Base-by-base conservation (phyloP, 2,329 filamentous ascomycete species). In the Fusarium papillatum region DNA sequence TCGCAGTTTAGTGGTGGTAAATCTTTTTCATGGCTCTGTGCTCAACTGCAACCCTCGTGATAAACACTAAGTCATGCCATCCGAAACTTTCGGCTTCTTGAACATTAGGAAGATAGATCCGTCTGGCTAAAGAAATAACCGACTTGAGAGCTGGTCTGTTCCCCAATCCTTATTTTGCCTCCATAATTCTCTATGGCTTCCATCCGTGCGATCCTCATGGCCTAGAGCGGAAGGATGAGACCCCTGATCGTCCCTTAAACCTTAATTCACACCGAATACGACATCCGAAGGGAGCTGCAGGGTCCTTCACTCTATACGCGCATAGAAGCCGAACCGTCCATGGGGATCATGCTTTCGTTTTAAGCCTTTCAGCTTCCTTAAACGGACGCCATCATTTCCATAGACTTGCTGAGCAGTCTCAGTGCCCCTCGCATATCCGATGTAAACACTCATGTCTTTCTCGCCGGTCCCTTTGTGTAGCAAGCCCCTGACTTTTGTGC, bases 371-470 rank as follows among this genome's bases (percentile, higher is more conserved):
- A 91, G 80, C 65, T 83, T 85, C 64, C 85, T 78, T 72, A 87
- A 81, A 17, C 89, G 84, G 87, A 88, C 90, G 38, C 75, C 64
- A 61, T 89, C 89, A 63, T 81, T 81, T 13, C 89, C 89, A 75
- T 91, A 91, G 81, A 85, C 82, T 3, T 81, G 78, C 59, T 80
- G 66, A 1, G 81, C 75, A 5, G 79, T 77, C 81, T 90, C 88
- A 11, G 86, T 81, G 2, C 88, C 88, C 64, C 84, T 84, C 0
- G 88, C 88, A 74, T 90, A 90, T 79, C 90, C 90, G 60, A 89
- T 83, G 68, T 90, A 80, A 8, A 78, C 74, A 34, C 64, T 64
- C 74, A 79, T 74, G 6, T 75, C 29, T 0, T 39, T 55, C 3
- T 69, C 48, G 0, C 70, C 70, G 16, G 69, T 69, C 22, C 61